Conservation (phyloP, 2,329 filamentous ascomycete species). For the Escovopsis weberi region DNA sequence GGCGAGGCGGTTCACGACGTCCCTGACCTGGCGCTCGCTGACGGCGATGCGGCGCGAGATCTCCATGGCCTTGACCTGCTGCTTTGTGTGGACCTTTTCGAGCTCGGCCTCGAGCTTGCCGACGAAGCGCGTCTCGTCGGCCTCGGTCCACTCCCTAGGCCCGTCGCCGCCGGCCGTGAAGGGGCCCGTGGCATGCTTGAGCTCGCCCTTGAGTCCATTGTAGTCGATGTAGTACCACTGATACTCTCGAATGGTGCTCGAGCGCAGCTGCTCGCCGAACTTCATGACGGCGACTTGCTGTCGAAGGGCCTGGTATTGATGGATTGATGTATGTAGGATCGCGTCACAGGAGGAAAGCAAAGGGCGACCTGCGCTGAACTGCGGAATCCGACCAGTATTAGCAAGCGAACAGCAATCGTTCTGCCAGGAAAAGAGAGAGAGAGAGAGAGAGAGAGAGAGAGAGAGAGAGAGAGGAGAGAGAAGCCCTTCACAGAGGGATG, state of each 20-base stretch:
- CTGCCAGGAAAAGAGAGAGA: background rate
- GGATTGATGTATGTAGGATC: constrained; percentile 7
- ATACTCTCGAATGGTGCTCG: constrained; percentile 92
- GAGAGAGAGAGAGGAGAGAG: background rate
- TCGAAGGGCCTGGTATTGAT: constrained; percentile 32
- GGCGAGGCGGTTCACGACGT: constrained; percentile 66
- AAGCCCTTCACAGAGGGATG: background rate
- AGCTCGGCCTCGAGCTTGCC: constrained; percentile 77
- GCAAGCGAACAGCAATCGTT: background rate
- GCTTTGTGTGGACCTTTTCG: constrained; percentile 95
- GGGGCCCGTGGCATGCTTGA: constrained; percentile 56
- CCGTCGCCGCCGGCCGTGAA: constrained; percentile 26
- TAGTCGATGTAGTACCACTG: constrained; percentile 98
- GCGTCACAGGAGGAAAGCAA: background rate
- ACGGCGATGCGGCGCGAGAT: constrained; percentile 81
- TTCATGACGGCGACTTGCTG: constrained; percentile 46
- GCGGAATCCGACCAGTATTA: background rate
- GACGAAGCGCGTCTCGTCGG: constrained; percentile 83
- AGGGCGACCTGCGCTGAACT: background rate
- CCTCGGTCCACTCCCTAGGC: constrained; percentile 65
- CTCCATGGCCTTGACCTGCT: constrained; percentile 93
- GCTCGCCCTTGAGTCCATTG: constrained; percentile 75
- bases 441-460: background rate
- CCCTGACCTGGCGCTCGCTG: constrained; percentile 77
- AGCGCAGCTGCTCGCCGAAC: constrained; percentile 94